phyloP scores from a whole-genome alignment of 345 rosid genomes.

The Alliaria petiolata region DNA sequence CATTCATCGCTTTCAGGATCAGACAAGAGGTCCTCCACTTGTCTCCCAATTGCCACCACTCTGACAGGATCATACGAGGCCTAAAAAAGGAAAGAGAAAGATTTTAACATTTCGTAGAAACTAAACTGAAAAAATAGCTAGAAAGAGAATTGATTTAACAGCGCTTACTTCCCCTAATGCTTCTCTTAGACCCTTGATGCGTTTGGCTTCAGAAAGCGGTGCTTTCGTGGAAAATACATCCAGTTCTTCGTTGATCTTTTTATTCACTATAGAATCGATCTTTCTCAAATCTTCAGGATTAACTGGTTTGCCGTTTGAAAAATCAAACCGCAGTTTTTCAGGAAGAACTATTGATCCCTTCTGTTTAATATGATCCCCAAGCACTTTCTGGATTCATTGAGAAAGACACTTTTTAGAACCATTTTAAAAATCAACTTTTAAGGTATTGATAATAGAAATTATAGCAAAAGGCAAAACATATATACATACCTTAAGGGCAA shows the following conservation, averaged over 20 bases:
- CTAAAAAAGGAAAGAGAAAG: conserved; percentile 25
- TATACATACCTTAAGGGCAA: conserved; percentile 48
- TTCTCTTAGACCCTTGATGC: conserved; percentile 65
- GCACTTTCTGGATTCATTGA: conserved; percentile 59
- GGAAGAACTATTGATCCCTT: conserved; percentile 90
- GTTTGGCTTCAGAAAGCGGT: conserved; percentile 58
- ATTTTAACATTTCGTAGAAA: neutral
- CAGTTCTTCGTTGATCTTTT: neutral
- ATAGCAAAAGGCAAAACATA: too few species aligned
- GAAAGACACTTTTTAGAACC: neutral
- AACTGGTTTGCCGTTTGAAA: conserved; percentile 58
- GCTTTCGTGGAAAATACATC: conserved; percentile 30
- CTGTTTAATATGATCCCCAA: conserved; percentile 81
- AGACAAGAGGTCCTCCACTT: conserved; percentile 67
- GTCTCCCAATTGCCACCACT: conserved; percentile 68
- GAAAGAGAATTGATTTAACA: neutral
- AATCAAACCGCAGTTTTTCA: conserved; percentile 78
- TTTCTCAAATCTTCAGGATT: neutral
- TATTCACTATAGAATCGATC: neutral
- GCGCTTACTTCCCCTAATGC: conserved; percentile 76
- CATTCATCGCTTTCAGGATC: conserved; percentile 74
- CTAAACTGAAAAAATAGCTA: too few species aligned
- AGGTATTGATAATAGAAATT: too few species aligned
- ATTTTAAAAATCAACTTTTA: neutral
- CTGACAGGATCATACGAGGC: conserved; percentile 79